phyloP scores from a whole-genome alignment of 2,329 filamentous ascomycete genomes.

The Alternaria sp. region DNA sequence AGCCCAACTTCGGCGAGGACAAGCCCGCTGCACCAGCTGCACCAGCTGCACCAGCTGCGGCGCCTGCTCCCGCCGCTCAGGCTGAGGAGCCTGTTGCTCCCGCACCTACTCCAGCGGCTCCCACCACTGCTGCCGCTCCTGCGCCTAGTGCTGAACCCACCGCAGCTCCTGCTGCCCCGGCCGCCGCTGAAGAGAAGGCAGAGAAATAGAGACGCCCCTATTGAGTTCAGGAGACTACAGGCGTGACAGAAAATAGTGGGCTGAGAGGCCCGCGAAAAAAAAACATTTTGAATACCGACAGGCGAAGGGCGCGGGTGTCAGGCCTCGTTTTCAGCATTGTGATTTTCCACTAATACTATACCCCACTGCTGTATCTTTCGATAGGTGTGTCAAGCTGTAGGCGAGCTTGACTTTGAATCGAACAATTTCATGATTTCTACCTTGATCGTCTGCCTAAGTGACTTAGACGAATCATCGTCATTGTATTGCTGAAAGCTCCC shows the following conservation, averaged over 20 bases:
- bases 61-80: slow-evolving; percentile 17
- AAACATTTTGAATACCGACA: not conserved
- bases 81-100: slow-evolving; percentile 6
- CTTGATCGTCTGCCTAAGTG: not conserved
- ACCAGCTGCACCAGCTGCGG: slow-evolving; percentile 27
- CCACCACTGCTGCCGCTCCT: not conserved
- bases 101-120: slow-evolving; percentile 1
- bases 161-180: not conserved
- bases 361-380: slow-evolving; percentile 37
- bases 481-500: slow-evolving; percentile 5
- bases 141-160: no score
- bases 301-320: not conserved
- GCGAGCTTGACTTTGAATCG: slow-evolving; percentile 7
- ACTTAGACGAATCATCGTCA: not conserved
- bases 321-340: slow-evolving; percentile 12
- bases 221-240: not conserved
- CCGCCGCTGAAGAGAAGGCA: slow-evolving; percentile 10
- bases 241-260: not conserved
- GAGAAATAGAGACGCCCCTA: slow-evolving; percentile 6
- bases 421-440: not conserved
- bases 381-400: slow-evolving; percentile 21
- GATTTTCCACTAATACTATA: slow-evolving; percentile 46
- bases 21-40: slow-evolving; percentile 24
- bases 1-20: slow-evolving; percentile 40
- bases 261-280: not conserved